phyloP scores from a whole-genome alignment of 495 filamentous ascomycete species.

The Pyronema domesticum region DNA sequence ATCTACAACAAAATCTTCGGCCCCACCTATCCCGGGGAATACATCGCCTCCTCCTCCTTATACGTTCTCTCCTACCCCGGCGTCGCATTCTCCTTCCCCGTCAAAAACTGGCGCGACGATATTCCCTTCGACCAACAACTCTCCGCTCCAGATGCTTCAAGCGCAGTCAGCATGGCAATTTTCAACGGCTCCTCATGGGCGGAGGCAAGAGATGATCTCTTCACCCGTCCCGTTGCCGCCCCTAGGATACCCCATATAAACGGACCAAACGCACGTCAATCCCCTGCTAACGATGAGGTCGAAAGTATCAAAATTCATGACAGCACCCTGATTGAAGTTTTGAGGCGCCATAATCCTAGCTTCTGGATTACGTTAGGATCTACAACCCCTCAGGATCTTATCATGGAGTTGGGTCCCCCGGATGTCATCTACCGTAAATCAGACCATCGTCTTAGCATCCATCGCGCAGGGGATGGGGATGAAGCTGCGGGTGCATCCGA shows the following conservation, averaged over 20 bases:
- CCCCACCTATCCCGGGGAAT: constrained; percentile 83
- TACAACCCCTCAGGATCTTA: constrained; percentile 76
- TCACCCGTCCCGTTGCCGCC: constrained; percentile 51
- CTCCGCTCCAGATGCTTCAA: constrained; percentile 54
- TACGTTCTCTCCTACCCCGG: constrained; percentile 90
- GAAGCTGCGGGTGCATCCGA: constrained; percentile 47
- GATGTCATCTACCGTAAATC: constrained; percentile 89
- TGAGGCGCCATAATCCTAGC: constrained; percentile 39
- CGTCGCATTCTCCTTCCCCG: constrained; percentile 74
- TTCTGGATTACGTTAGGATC: constrained; percentile 57
- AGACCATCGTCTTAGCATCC: constrained; percentile 80
- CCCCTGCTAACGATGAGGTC: constrained; percentile 46
- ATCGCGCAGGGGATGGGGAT: constrained; percentile 39
- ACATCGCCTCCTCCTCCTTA: constrained; percentile 43
- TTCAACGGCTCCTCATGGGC: constrained; percentile 82
- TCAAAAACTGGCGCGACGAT: constrained; percentile 56
- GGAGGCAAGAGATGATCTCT: constrained; percentile 55
- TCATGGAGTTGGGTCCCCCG: constrained; percentile 81
- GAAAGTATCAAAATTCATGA: constrained; percentile 58
- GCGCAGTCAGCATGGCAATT: constrained; percentile 67
- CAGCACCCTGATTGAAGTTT: constrained; percentile 57
- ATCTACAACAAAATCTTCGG: constrained; percentile 84
- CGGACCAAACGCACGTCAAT: constrained; percentile 21
- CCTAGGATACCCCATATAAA: constrained; percentile 39
- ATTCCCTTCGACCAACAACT: constrained; percentile 77